Evolutionary conservation across 441 rosid genomes (phyloP).

Genomic region (Populus hybrid): DNA sequence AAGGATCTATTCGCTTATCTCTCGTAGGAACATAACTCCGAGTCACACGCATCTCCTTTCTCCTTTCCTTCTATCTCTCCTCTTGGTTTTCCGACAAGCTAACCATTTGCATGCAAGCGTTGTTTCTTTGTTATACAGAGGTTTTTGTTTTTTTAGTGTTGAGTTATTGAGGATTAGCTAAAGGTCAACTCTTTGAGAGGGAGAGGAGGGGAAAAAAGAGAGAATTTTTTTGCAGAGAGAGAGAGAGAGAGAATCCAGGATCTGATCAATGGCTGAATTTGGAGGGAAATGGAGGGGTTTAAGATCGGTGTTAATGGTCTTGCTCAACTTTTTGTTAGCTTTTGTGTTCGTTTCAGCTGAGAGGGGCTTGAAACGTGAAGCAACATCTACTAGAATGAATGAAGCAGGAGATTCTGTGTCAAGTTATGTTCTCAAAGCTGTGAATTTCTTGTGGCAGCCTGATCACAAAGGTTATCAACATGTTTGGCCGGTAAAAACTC

Average conservation of each 20-base stretch:
- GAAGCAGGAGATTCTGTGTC: slow-evolving; percentile 27
- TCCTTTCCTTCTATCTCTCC: neutral
- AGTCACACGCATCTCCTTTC: neutral
- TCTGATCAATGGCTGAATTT: slow-evolving; percentile 23
- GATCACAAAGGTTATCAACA: slow-evolving; percentile 54
- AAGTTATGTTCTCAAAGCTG: slow-evolving; percentile 37
- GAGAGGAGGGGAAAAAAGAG: neutral
- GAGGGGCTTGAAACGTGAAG: slow-evolving; percentile 41
- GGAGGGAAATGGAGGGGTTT: slow-evolving; percentile 41
- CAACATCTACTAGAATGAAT: slow-evolving; percentile 13
- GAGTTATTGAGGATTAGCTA: neutral
- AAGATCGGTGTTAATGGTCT: slow-evolving; percentile 34
- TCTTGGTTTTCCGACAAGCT: neutral
- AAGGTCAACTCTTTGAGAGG: neutral
- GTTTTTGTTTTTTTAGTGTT: neutral
- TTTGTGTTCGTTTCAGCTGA: slow-evolving; percentile 58
- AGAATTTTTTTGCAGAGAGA: neutral
- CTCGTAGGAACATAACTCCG: neutral
- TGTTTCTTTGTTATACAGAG: neutral
- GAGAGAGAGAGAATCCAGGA: neutral
- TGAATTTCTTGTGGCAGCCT: slow-evolving; percentile 62
- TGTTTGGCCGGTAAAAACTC: slow-evolving; percentile 77
- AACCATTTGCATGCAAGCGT: neutral
- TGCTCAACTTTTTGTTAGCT: slow-evolving; percentile 36
- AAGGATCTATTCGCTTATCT: neutral